These are phyloP conservation scores for Penicillium hesseltinei DNA, from an alignment of 2,329 filamentous ascomycete genomes.

Conservation along the genomic window DNA sequence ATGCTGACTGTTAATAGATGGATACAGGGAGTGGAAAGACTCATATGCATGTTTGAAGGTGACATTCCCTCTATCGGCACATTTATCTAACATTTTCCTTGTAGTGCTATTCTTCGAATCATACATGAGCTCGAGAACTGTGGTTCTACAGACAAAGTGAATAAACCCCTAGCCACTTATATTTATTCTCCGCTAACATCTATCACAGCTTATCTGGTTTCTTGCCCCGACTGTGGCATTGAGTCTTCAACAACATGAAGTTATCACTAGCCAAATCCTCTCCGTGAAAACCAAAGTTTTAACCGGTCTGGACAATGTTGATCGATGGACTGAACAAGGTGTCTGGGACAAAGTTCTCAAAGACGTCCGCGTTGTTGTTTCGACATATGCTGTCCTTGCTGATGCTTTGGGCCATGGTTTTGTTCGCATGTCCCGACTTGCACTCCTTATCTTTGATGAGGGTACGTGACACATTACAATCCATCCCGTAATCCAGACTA, in stretches of 20 bases:
- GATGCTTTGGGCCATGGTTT: slow-evolving; percentile 76
- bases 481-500: neutral
- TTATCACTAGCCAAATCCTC: slow-evolving; percentile 61
- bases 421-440: slow-evolving; percentile 61
- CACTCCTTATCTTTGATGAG: slow-evolving; percentile 80
- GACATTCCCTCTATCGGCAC: neutral
- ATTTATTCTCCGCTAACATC: neutral
- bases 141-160: slow-evolving; percentile 52
- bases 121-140: slow-evolving; percentile 60
- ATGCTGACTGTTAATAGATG: slow-evolving; percentile 54
- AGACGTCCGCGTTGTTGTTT: slow-evolving; percentile 70
- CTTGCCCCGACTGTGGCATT: slow-evolving; percentile 67
- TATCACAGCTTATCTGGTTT: slow-evolving; percentile 62
- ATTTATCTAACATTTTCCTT: neutral
- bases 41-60: slow-evolving; percentile 58
- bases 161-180: neutral
- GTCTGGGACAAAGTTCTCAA: slow-evolving; percentile 67
- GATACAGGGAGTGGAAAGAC: slow-evolving; percentile 79
- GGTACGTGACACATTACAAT: slow-evolving; percentile 49
- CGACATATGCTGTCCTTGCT: slow-evolving; percentile 70
- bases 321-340: slow-evolving; percentile 67
- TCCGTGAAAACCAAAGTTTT: slow-evolving; percentile 60
- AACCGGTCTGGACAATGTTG: slow-evolving; percentile 65
- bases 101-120: slow-evolving; percentile 67
- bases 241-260: slow-evolving; percentile 63